These are phyloP conservation scores for Hericium coralloides DNA, from an alignment of 768 basidiomycete genomes.

Conservation along the genomic window DNA sequence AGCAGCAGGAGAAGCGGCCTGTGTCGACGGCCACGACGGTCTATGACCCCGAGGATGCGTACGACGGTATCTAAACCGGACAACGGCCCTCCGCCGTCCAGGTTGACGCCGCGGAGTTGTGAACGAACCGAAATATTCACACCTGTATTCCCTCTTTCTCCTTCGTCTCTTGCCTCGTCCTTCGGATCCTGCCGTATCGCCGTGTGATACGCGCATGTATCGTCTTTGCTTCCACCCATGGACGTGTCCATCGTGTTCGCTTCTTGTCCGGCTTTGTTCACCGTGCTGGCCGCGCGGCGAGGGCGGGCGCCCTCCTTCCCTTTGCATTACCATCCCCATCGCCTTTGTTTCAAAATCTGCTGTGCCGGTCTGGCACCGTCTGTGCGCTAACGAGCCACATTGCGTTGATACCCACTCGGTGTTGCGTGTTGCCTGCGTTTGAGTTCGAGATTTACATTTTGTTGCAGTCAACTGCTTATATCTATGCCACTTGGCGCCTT, in stretches of 20 bases:
- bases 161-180: neutral
- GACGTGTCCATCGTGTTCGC: neutral
- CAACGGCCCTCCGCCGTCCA: neutral
- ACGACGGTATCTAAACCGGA: constrained; percentile 49
- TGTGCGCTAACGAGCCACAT: constrained; percentile 7
- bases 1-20: constrained; percentile 29
- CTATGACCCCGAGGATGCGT: constrained; percentile 61
- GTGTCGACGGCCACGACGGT: constrained; percentile 29
- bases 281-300: neutral
- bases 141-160: neutral
- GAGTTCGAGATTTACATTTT: no score
- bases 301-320: neutral
- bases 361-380: neutral
- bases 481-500: no score
- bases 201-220: neutral
- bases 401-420: constrained; percentile 3
- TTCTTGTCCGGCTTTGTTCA: neutral
- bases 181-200: neutral
- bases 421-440: neutral
- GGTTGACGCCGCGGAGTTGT: constrained; percentile 1
- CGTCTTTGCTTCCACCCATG: neutral
- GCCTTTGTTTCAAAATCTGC: neutral
- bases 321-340: neutral
- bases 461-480: no score
- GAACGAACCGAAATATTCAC: neutral